Percentiles rank a stretch among this genome's conserved stretches.
phyloP scores from a whole-genome alignment of 164 flowering plant species.

The Stephania yunnanensis region DNA sequence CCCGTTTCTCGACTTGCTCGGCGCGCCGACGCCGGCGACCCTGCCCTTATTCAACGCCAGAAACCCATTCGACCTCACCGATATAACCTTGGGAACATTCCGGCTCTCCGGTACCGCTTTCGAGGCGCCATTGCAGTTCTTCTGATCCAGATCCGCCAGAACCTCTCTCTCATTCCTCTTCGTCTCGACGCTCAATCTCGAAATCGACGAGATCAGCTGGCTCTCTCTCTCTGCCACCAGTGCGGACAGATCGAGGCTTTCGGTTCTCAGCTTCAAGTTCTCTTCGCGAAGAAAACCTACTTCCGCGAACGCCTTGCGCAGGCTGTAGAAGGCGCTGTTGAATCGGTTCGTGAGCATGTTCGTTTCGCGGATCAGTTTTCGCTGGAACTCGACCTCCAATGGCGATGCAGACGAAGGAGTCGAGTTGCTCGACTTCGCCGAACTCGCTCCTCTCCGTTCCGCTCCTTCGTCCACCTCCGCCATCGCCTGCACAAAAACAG shows the following conservation, averaged over 20 bases:
- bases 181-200: too few species aligned
- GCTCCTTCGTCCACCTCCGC: background rate
- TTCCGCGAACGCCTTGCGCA: background rate
- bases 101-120: background rate
- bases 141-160: background rate
- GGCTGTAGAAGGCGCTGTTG: background rate
- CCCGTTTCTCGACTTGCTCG: background rate
- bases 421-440: background rate
- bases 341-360: background rate
- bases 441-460: background rate
- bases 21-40: background rate
- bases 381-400: conserved; percentile 4
- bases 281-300: background rate
- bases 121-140: background rate
- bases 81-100: background rate
- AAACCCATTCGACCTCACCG: background rate
- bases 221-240: conserved; percentile 5
- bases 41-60: background rate
- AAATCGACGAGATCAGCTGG: background rate
- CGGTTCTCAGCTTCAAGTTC: conserved; percentile 6
- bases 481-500: conserved; percentile 2
- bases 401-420: conserved; percentile 2
- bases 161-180: background rate
- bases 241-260: conserved; percentile 1
- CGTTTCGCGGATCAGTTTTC: background rate